phyloP scores from a whole-genome alignment of 2,329 filamentous ascomycete species.

The Monosporascus sp. region DNA sequence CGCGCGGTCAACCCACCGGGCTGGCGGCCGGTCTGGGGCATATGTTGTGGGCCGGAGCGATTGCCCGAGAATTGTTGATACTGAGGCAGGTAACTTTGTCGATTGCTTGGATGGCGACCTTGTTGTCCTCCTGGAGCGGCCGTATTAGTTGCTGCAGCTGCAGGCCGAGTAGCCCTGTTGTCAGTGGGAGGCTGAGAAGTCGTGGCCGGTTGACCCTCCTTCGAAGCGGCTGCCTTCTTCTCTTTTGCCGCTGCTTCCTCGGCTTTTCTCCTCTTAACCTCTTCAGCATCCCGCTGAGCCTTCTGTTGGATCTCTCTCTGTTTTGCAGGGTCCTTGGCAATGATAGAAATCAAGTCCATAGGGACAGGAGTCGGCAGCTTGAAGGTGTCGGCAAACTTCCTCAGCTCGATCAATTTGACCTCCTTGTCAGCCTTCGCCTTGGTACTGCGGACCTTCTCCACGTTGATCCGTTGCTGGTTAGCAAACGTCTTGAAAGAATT shows the following conservation, averaged over 20 bases:
- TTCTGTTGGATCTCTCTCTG: slow-evolving; percentile 91
- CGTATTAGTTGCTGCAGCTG: slow-evolving; percentile 19
- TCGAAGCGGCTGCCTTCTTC: slow-evolving; percentile 44
- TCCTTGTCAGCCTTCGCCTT: slow-evolving; percentile 74
- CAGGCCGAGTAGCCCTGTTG: slow-evolving; percentile 25
- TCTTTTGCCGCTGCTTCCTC: slow-evolving; percentile 40
- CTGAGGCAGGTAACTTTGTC: slow-evolving; percentile 44
- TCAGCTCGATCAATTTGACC: slow-evolving; percentile 86
- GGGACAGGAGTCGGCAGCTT: slow-evolving; percentile 92
- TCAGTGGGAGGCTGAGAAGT: slow-evolving; percentile 14
- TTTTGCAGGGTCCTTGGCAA: slow-evolving; percentile 93
- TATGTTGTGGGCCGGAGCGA: slow-evolving; percentile 38
- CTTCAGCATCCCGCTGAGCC: slow-evolving; percentile 69
- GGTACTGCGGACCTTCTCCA: slow-evolving; percentile 49
- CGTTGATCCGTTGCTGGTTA: slow-evolving; percentile 46
- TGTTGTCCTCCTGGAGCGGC: slow-evolving; percentile 13
- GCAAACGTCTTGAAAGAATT: slow-evolving; percentile 62
- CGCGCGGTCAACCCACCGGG: slow-evolving; percentile 44
- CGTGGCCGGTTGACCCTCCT: slow-evolving; percentile 37
- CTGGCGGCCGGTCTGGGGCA: slow-evolving; percentile 33
- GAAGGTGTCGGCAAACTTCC: slow-evolving; percentile 91
- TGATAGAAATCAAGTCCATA: slow-evolving; percentile 83
- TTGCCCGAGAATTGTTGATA: slow-evolving; percentile 43
- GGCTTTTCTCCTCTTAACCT: slow-evolving; percentile 44
- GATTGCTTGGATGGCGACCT: slow-evolving; percentile 39